Conservation (phyloP, 2,329 filamentous ascomycete species). For the Exophiala sp. region DNA sequence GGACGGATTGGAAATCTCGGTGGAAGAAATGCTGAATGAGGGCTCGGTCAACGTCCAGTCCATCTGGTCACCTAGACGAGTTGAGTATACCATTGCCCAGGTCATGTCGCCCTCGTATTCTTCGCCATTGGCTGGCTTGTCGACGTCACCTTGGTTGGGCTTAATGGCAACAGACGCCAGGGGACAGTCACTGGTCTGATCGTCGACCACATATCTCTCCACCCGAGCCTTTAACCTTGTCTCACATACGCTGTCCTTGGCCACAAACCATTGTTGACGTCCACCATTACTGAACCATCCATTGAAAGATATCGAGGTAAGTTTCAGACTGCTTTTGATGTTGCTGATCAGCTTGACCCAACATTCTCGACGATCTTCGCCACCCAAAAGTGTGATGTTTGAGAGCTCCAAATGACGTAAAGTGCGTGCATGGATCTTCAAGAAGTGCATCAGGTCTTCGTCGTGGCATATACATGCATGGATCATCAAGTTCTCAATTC, state of each 20-base stretch:
- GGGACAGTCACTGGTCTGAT: slow-evolving; percentile 15
- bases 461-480: slow-evolving; percentile 22
- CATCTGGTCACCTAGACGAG: slow-evolving; percentile 5
- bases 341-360: slow-evolving; percentile 23
- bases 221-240: slow-evolving; percentile 19
- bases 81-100: slow-evolving; percentile 25
- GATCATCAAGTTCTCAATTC: slow-evolving; percentile 15
- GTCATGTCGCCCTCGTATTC: slow-evolving; percentile 24
- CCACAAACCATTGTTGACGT: slow-evolving; percentile 25
- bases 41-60: slow-evolving; percentile 18
- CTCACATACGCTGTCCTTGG: slow-evolving; percentile 15
- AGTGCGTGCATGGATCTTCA: slow-evolving; percentile 20
- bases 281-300: slow-evolving; percentile 26
- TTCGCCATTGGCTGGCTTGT: slow-evolving; percentile 15
- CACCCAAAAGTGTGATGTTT: slow-evolving; percentile 22
- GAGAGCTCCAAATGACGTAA: slow-evolving; percentile 19
- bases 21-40: slow-evolving; percentile 17
- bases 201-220: slow-evolving; percentile 22
- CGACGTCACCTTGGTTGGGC: slow-evolving; percentile 22
- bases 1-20: slow-evolving; percentile 2
- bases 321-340: slow-evolving; percentile 18
- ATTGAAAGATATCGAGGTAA: slow-evolving; percentile 18
- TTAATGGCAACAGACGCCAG: slow-evolving; percentile 24
- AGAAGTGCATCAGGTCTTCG: slow-evolving; percentile 23
- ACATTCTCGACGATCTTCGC: slow-evolving; percentile 21